Evolutionary conservation across 2,329 filamentous ascomycete species (phyloP), one percentile per base, ranked within the genome.

Genomic region (Scorias spongiosa): DNA sequence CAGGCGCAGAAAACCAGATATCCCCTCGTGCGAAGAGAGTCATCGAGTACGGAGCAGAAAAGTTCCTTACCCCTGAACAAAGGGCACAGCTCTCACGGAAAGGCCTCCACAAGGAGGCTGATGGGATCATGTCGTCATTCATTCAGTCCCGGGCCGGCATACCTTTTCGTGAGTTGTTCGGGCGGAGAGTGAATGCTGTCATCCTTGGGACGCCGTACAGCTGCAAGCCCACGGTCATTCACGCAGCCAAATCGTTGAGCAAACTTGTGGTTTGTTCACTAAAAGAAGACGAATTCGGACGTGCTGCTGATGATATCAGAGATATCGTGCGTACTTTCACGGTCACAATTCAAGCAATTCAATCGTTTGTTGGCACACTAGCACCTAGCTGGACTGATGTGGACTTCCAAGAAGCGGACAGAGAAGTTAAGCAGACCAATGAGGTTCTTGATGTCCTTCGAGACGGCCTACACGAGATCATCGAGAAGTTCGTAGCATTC

Each of bases 271-370:
- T 85, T 3, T 74, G 75, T 48, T 89, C 83, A 61, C 64, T 95
- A 43, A 67, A 69, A 2, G 88, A 96, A 61, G 89, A 96, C 59
- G 73, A 74, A 40, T 91, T 79, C 57, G 89, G 89, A 11, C 83
- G 84, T 52, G 89, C 93, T n/a, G 81, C 93, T 51, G 72, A 78
- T 38, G 84, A 91, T 50, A 78, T 96, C 2, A 76, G 83, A 1
- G 66, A 65, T 41, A 80, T 93, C 45, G 76, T 95, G 42, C 75
- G 81, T 40, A 76, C 78, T 1, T 75, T 93, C 48, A 88, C 84
- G 0, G 53, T 61, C 0, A 78, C 83, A 0, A 78, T 87, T 44
- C 71, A 67, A 44, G 77, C 77, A 51, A 66, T 94, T 2, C 81
- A 93, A 54, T 64, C 59, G 1, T 86, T 93, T 57, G 71, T 78